Base-by-base conservation (phyloP, 768 basidiomycete genomes). In the Candolleomyces eurysporus region DNA sequence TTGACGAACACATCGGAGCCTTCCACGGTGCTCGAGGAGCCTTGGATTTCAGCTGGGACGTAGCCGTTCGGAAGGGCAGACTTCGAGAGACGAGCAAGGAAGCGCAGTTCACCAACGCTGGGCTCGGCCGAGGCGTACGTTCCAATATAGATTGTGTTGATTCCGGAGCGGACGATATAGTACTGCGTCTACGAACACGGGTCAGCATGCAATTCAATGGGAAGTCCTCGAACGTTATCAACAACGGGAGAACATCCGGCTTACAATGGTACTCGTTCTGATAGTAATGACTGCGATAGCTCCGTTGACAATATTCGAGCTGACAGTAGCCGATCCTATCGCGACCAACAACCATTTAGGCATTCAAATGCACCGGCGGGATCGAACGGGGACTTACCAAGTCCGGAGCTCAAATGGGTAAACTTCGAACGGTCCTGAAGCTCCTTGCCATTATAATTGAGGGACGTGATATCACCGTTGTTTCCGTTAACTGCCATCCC, bases 91-190 rank as follows among this genome's bases (percentile, higher is more conserved):
- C 82, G 79, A 16, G 80, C 79, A 61, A 83, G 80, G 67, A 79
- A 78, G 30, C 80, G 76, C 58, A 82, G 71, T 60, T 82, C 81
- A 19, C 82, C 82, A 19, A 83, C 78, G 40, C 63, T 63, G 1
- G 81, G 81, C 63, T 83, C 79, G 14, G 79, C 78, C 7, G 80
- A 76, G 17, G 75, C 76, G 61, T 72, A 79, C 6, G 80, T 82
- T 8, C 78, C 80, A 60, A 82, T 77, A 64, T 80, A 81, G 13
- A 81, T 59, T 2, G 79, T 81, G 63, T 80, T 79, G 58, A 71
- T 69, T 17, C 78, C 80, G 30, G 75, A 77, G 14, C 72, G 74
- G 19, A 78, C 75, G 39, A 82, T 78, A 62, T 78, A 79, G 61
- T 81, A 82, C 54, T 83, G 81, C 1, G 78, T 75, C 79, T 81